phyloP scores from a whole-genome alignment of 345 rosid species.

The Syzygium oleosum region DNA sequence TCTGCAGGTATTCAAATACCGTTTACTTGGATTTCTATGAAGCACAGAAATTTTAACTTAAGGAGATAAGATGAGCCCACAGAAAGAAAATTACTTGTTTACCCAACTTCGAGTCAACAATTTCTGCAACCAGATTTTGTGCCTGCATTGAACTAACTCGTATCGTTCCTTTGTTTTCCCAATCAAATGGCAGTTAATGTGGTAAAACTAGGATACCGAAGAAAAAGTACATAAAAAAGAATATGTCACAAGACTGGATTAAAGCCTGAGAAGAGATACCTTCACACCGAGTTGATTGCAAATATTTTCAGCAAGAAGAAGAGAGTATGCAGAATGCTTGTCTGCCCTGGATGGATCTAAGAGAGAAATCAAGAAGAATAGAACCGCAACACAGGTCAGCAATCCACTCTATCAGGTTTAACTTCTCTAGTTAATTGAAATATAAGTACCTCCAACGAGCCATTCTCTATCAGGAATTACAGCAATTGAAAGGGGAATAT shows the following conservation, averaged over 20 bases:
- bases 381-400: not conserved
- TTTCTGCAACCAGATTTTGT: conserved; percentile 90
- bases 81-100: conserved; percentile 55
- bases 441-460: conserved; percentile 66
- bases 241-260: not conserved
- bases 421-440: not conserved
- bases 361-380: conserved; percentile 2
- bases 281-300: conserved; percentile 77
- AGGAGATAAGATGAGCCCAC: conserved; percentile 5
- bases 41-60: not conserved
- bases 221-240: not conserved
- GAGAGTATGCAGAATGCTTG: conserved; percentile 83
- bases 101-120: conserved; percentile 83
- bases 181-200: not conserved
- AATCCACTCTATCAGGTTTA: not conserved
- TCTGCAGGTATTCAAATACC: conserved; percentile 31
- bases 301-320: conserved; percentile 89
- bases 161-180: not conserved
- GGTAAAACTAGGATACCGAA: not conserved
- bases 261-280: conserved; percentile 22
- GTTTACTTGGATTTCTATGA: not conserved
- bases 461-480: conserved; percentile 83
- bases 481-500: conserved; percentile 63
- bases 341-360: conserved; percentile 88
- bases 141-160: conserved; percentile 31